A percentile compares a stretch with the other conserved stretches of the same genome.
These are phyloP conservation scores for Mycena indigotica DNA, from an alignment of 768 basidiomycete species.

Conservation along the genomic window DNA sequence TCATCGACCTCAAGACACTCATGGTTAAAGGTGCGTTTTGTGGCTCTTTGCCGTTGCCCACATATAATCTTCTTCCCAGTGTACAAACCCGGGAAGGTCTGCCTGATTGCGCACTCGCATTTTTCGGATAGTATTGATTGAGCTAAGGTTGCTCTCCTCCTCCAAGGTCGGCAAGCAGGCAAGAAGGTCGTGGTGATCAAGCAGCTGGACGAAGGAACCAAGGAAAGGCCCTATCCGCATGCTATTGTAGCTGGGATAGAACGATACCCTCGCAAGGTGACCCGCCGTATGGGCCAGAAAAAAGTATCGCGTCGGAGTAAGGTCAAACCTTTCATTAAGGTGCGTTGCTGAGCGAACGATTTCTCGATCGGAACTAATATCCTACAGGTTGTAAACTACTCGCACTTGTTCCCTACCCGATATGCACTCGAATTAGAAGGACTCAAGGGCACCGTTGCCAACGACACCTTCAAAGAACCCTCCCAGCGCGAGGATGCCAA, in stretches of 20 bases:
- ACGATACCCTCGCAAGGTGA: constrained; percentile 97
- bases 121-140: neutral
- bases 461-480: constrained; percentile 97
- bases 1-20: constrained; percentile 30
- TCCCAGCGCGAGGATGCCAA: constrained; percentile 93
- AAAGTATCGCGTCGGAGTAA: constrained; percentile 89
- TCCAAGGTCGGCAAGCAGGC: constrained; percentile 98
- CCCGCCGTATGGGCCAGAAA: constrained; percentile 96
- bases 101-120: constrained; percentile 3
- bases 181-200: constrained; percentile 99
- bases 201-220: constrained; percentile 95
- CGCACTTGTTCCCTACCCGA: constrained; percentile 98
- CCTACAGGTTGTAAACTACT: constrained; percentile 88
- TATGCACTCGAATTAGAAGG: constrained; percentile 96
- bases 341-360: constrained; percentile 36
- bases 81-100: constrained; percentile 93
- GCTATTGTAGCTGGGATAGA: constrained; percentile 98
- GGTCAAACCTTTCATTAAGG: constrained; percentile 99
- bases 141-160: constrained; percentile 86
- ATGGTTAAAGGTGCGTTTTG: constrained; percentile 59
- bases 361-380: neutral
- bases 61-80: constrained; percentile 50
- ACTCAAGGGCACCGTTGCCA: constrained; percentile 81
- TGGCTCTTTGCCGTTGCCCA: constrained; percentile 20
- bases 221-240: constrained; percentile 95